Evolutionary conservation across 139 green algal genomes (phyloP).

Genomic region (Closterium sp.): DNA sequence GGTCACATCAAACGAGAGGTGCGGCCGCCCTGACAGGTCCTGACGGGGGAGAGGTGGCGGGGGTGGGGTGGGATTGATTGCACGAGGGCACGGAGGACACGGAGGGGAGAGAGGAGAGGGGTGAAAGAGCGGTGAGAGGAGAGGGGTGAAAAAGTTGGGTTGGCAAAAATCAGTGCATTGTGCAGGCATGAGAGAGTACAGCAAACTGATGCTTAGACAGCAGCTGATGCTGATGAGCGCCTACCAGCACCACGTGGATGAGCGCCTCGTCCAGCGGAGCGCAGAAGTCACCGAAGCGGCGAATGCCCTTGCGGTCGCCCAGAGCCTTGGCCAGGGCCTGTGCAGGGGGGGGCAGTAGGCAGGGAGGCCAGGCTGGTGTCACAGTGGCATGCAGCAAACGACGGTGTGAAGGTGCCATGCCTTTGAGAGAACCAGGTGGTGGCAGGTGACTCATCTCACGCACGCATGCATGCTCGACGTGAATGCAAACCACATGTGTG

Average conservation of each 20-base stretch:
- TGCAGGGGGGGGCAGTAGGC: neutral
- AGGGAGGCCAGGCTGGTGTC: neutral
- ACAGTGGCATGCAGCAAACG: neutral
- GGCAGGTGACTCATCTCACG: neutral
- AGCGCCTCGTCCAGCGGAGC: slow-evolving; percentile 83
- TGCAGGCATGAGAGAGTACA: no score
- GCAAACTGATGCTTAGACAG: no score
- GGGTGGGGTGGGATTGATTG: no score
- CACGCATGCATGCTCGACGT: no score
- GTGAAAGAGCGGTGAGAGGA: no score
- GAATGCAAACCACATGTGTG: no score
- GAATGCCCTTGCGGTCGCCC: slow-evolving; percentile 90
- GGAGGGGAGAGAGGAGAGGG: no score
- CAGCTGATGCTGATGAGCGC: neutral
- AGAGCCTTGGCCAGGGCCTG: slow-evolving; percentile 70
- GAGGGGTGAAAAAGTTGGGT: no score
- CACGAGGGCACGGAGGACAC: no score
- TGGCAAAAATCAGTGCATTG: no score
- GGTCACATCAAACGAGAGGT: slow-evolving; percentile 77
- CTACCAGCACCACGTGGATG: slow-evolving; percentile 70
- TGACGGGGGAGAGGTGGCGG: neutral
- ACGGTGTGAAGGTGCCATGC: neutral
- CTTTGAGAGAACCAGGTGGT: neutral
- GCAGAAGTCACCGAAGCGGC: slow-evolving; percentile 84
- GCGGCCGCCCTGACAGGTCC: slow-evolving; percentile 90